Conservation (phyloP, 2,329 filamentous ascomycete species). For the Fusarium sambucinum region DNA sequence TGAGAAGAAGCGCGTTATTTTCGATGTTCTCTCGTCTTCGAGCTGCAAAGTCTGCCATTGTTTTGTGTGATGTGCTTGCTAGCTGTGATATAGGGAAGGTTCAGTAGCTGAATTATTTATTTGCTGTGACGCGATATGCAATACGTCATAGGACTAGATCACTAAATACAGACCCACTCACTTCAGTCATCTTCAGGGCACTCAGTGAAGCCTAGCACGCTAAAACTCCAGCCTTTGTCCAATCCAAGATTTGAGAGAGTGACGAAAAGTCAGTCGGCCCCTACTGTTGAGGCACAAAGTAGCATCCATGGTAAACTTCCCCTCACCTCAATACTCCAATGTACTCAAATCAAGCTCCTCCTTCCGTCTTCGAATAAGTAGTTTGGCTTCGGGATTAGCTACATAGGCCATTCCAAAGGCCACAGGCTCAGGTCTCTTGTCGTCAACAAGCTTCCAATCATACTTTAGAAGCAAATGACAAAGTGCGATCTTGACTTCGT, state of each 20-base stretch:
- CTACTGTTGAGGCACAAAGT: too few species aligned
- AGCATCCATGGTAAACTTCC: neutral
- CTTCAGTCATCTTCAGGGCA: neutral
- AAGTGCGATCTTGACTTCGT: slow-evolving; percentile 65
- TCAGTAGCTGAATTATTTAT: neutral
- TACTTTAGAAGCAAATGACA: slow-evolving; percentile 63
- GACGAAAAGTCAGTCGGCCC: too few species aligned
- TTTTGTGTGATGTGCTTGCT: neutral
- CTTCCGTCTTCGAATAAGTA: neutral
- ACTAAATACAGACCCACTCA: neutral
- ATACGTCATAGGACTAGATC: neutral
- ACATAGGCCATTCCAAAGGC: neutral
- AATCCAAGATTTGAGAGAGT: too few species aligned
- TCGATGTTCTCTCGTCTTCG: slow-evolving; percentile 3
- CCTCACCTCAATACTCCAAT: neutral
- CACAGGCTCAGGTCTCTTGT: neutral
- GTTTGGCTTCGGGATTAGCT: neutral
- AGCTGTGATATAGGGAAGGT: too few species aligned
- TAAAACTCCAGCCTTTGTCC: neutral
- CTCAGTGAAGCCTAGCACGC: neutral
- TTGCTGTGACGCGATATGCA: neutral
- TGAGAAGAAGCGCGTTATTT: slow-evolving; percentile 13
- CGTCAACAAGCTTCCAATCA: slow-evolving; percentile 49
- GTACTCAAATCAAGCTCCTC: neutral
- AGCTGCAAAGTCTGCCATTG: slow-evolving; percentile 14